Percentiles rank a stretch among this genome's conserved stretches.
Evolutionary conservation across 1,139 yeast species (phyloP).

Genomic region (Taphrina communis): DNA sequence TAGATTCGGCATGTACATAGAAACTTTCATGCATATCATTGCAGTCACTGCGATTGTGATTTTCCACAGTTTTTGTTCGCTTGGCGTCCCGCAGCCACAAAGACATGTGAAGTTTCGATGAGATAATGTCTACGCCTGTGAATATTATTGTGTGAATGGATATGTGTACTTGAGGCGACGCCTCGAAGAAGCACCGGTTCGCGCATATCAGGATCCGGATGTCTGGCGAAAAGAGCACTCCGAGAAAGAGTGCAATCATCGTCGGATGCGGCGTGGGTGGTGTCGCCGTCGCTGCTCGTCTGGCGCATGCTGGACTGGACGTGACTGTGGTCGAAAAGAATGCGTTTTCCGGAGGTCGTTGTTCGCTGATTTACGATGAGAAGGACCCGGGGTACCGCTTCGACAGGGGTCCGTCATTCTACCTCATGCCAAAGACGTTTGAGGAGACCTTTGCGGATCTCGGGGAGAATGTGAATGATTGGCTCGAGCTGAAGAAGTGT

Average conservation of each 20-base stretch:
- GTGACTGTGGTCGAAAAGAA: constrained; percentile 42
- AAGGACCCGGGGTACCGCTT: constrained; percentile 35
- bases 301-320: constrained; percentile 39
- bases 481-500: constrained; percentile 32
- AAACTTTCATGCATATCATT: background rate
- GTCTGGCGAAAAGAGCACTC: background rate
- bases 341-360: constrained; percentile 40
- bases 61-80: background rate
- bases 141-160: background rate
- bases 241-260: constrained; percentile 35
- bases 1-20: background rate
- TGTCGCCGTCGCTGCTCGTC: constrained; percentile 38
- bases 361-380: constrained; percentile 34
- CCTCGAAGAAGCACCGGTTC: background rate
- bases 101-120: constrained; percentile 12
- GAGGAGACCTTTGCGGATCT: constrained; percentile 40
- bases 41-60: background rate
- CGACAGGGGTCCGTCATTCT: constrained; percentile 41
- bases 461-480: constrained; percentile 37
- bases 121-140: background rate
- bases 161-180: background rate
- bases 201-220: background rate
- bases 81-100: constrained; percentile 16
- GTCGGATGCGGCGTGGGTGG: constrained; percentile 42
- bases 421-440: constrained; percentile 41